Evolutionary conservation across 2,329 filamentous ascomycete genomes (phyloP).

Genomic region (Ophiosphaerella herpotricha): DNA sequence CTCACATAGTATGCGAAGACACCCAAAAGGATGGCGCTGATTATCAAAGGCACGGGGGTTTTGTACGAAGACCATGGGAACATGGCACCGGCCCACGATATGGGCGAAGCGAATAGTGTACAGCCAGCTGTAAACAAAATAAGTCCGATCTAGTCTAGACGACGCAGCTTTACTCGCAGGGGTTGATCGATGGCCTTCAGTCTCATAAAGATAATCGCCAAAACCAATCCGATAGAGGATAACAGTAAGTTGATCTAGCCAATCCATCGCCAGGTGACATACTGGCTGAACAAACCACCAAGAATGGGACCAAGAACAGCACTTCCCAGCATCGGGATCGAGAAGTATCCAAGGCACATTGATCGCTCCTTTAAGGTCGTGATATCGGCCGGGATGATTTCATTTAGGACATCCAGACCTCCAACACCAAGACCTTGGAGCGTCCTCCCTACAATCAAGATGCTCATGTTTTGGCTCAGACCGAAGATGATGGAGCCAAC

Average conservation of each 20-base stretch:
- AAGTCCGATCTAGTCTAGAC: slow-evolving; percentile 57
- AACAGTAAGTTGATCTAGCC: slow-evolving; percentile 46
- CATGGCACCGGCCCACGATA: slow-evolving; percentile 56
- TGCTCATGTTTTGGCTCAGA: slow-evolving; percentile 50
- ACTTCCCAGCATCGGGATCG: slow-evolving; percentile 58
- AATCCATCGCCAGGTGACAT: slow-evolving; percentile 54
- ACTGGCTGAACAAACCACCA: slow-evolving; percentile 52
- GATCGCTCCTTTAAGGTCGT: slow-evolving; percentile 54
- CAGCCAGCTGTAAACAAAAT: slow-evolving; percentile 51
- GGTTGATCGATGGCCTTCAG: slow-evolving; percentile 55
- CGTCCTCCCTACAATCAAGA: slow-evolving; percentile 56
- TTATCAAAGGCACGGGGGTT: slow-evolving; percentile 63
- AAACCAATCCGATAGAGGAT: slow-evolving; percentile 48
- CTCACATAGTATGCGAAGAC: slow-evolving; percentile 59
- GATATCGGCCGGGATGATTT: slow-evolving; percentile 58
- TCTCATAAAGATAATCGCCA: slow-evolving; percentile 55
- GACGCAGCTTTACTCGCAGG: slow-evolving; percentile 43
- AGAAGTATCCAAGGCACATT: slow-evolving; percentile 54
- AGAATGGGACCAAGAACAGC: slow-evolving; percentile 55
- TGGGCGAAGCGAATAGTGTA: slow-evolving; percentile 53
- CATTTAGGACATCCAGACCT: slow-evolving; percentile 54
- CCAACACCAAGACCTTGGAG: slow-evolving; percentile 59
- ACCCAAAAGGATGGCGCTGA: slow-evolving; percentile 59
- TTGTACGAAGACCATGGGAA: slow-evolving; percentile 62
- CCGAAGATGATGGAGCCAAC: slow-evolving; percentile 55